Evolutionary conservation across 139 green algal species (phyloP), one percentile per base, ranked within the genome.

Genomic region (Edaphochlamys debaryana): DNA sequence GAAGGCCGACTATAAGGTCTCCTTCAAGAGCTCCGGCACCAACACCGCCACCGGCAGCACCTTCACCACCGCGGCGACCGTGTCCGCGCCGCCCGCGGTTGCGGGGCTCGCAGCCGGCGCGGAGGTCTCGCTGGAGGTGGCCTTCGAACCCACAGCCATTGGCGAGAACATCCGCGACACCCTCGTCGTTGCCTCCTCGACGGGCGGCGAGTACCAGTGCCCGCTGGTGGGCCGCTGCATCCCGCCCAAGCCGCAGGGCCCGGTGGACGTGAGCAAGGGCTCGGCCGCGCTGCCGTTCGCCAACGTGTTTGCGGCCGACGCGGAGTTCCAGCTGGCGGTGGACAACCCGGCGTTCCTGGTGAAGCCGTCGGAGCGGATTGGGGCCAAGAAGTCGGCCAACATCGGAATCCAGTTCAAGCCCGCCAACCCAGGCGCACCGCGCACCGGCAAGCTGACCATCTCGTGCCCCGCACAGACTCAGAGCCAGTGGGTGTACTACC

Each of bases 281-380:
- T 78, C 76, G 37, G 91, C 80, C 0, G 69, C 64, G 15, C 78
- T 96, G 67, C 87, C 90, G 11, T 95, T 95, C 88, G 92, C 91
- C n/a, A 98, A 98, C 78, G 89, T 96, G 15, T 96, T 98, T 54
- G 15, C 71, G 19, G 54, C 68, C 25, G 92, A 95, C 25, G 87
- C 87, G 0, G 91, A 95, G 71, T 97, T 95, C 84, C 52, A 84
- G 23, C 93, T 92, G 67, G 82, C 78, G 38, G 86, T 94, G 27
- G 94, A 98, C 84, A 98, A 98, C 82, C 90, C 93, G 11, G 87
- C 88, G 17, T 98, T 98, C 82, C 69, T 58, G 2, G 83, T 74
- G n/a, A 92, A 92, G 79, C 19, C 83, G 2, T 85, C 22, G 17
- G 93, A 96, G 77, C 90, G 87, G 40, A 84, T 97, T 32, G 64